These are phyloP conservation scores for Colletotrichum sp. DNA, from an alignment of 2,329 filamentous ascomycete genomes.

Conservation along the genomic window DNA sequence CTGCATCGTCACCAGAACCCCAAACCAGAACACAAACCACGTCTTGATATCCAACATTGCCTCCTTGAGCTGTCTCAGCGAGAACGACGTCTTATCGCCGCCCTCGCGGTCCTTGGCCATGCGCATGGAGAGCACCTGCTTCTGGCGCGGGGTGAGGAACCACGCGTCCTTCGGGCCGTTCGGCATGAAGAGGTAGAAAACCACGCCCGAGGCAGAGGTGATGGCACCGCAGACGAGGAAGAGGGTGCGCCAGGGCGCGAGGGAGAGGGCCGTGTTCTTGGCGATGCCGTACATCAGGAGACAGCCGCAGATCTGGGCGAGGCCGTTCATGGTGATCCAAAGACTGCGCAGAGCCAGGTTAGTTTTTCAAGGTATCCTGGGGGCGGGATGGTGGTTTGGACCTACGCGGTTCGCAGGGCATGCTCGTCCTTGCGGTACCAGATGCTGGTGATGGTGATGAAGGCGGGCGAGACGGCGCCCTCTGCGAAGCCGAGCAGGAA, in stretches of 20 bases:
- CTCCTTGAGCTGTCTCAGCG: conserved; percentile 46
- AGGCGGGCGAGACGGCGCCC: conserved; percentile 35
- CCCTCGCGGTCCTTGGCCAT: conserved; percentile 36
- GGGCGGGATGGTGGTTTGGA: not conserved
- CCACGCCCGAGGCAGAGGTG: conserved; percentile 44
- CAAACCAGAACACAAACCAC: conserved; percentile 50
- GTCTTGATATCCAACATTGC: conserved; percentile 46
- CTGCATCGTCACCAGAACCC: conserved; percentile 50
- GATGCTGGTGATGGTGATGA: conserved; percentile 35
- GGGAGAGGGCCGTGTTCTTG: conserved; percentile 36
- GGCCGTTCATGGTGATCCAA: conserved; percentile 34
- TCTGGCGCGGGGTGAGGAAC: conserved; percentile 51
- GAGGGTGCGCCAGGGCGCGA: conserved; percentile 51
- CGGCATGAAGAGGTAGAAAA: conserved; percentile 53
- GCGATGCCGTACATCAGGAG: conserved; percentile 45
- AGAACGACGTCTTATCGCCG: conserved; percentile 46
- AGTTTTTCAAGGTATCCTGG: fast-evolving
- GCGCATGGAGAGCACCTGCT: conserved; percentile 40
- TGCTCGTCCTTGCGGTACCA: conserved; percentile 37
- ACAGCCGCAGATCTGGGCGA: conserved; percentile 31
- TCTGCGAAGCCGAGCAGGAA: conserved; percentile 46
- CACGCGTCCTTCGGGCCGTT: conserved; percentile 49
- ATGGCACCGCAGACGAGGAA: conserved; percentile 56
- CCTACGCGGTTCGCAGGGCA: conserved; percentile 28
- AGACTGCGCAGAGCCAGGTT: conserved; percentile 23